A percentile compares a stretch with the other conserved stretches of the same genome.
Evolutionary conservation across 2,329 filamentous ascomycete genomes (phyloP).

Genomic region (Botrytis pseudocinerea): DNA sequence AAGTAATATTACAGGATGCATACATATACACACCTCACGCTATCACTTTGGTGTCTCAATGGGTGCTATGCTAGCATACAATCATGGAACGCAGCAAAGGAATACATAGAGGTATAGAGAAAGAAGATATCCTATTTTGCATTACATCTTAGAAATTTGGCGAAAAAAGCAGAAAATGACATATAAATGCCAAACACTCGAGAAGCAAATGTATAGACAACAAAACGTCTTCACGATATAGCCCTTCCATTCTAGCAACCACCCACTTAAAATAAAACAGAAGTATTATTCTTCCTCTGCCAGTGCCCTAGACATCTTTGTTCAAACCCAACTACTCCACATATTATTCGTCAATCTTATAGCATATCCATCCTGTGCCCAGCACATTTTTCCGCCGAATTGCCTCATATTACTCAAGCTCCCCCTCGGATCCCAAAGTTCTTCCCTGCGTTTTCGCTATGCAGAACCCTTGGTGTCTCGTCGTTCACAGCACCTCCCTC

Average conservation of each 20-base stretch:
- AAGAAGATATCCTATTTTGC: not conserved
- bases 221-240: not conserved
- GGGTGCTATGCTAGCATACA: not conserved
- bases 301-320: not conserved
- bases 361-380: slow-evolving; percentile 4
- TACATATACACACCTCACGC: not conserved
- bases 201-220: not conserved
- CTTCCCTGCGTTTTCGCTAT: not conserved
- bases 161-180: not conserved
- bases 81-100: not conserved
- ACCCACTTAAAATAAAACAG: not conserved
- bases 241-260: not conserved
- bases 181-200: not conserved
- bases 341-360: slow-evolving; percentile 3
- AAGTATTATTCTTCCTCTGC: not conserved
- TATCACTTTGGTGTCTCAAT: not conserved
- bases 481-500: not conserved
- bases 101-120: not conserved
- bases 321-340: not conserved
- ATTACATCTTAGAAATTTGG: not conserved
- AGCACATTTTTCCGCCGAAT: slow-evolving; percentile 10
- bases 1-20: not conserved
- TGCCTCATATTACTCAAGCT: not conserved
- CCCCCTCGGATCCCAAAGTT: not conserved
- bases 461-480: not conserved